These are phyloP conservation scores for Argentina anserina DNA, from an alignment of 306 rosid genomes.

Conservation along the genomic window DNA sequence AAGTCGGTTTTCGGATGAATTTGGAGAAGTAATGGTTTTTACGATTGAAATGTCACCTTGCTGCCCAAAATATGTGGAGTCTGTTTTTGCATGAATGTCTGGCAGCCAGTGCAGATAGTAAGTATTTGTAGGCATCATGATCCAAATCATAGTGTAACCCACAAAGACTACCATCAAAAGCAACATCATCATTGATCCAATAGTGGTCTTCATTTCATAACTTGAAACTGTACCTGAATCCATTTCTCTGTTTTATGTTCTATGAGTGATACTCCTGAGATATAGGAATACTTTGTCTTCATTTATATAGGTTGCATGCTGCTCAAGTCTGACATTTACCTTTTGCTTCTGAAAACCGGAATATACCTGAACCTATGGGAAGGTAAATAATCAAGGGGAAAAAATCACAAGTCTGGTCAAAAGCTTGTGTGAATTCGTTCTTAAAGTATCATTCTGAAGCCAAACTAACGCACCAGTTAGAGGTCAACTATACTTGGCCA, in stretches of 20 bases:
- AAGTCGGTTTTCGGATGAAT: not conserved
- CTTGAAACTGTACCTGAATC: conserved; percentile 17
- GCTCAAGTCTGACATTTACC: not conserved
- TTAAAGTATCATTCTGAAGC: not conserved
- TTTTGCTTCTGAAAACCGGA: not conserved
- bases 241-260: not conserved
- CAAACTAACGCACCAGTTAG: not conserved
- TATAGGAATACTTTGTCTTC: not conserved
- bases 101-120: conserved; percentile 40
- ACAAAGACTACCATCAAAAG: conserved; percentile 32
- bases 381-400: not conserved
- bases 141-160: conserved; percentile 45
- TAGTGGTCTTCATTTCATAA: conserved; percentile 17
- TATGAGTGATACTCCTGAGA: not conserved
- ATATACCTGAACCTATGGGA: not conserved
- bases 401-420: not conserved
- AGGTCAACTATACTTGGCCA: not conserved
- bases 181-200: conserved; percentile 27
- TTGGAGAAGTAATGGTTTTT: not conserved
- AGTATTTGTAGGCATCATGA: conserved; percentile 48
- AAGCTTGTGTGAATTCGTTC: not conserved
- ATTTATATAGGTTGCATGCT: not conserved
- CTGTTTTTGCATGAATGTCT: conserved; percentile 35
- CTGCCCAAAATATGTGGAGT: conserved; percentile 40
- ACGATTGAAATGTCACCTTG: conserved; percentile 32